A percentile compares a stretch with the other conserved stretches of the same genome.
These are phyloP conservation scores for Teratosphaeria pseudoeucalypti DNA, from an alignment of 2,329 filamentous ascomycete genomes.

Conservation along the genomic window DNA sequence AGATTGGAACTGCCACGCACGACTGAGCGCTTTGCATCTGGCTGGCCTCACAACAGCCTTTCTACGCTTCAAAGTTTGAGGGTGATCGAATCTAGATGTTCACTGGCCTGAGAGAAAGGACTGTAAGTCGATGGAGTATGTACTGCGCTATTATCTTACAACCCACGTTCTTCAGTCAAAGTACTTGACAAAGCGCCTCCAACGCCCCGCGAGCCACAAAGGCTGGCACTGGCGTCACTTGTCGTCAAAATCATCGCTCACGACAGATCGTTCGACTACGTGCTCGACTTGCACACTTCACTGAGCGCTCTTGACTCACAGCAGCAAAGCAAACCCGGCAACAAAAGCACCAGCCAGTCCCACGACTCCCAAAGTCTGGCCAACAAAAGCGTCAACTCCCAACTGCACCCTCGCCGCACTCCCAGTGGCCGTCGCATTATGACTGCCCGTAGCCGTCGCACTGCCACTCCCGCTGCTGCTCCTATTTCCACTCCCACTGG, in stretches of 20 bases:
- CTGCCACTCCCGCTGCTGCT: background rate
- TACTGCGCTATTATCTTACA: no score
- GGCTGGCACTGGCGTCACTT: background rate
- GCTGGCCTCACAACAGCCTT: no score
- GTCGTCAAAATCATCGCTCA: background rate
- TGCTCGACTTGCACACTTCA: background rate
- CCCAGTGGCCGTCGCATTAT: slow-evolving; percentile 10
- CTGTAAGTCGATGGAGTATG: no score
- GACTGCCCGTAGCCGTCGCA: slow-evolving; percentile 9
- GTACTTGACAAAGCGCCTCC: background rate
- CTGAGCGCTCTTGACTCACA: slow-evolving; percentile 10
- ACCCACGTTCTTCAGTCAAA: background rate
- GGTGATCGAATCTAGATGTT: no score
- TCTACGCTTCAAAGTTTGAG: no score
- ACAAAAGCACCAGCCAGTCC: slow-evolving; percentile 46
- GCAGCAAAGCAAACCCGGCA: slow-evolving; percentile 43
- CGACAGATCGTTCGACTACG: background rate
- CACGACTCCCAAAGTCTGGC: slow-evolving; percentile 46
- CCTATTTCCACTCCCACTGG: slow-evolving; percentile 8
- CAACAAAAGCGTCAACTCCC: slow-evolving; percentile 37
- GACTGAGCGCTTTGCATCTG: no score
- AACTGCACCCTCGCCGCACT: slow-evolving; percentile 18
- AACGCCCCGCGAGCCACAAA: background rate
- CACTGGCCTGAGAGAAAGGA: no score
- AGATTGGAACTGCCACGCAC: background rate